These are phyloP conservation scores for Babesia sp. DNA, from an alignment of 169 alveolate genomes.

Conservation along the genomic window DNA sequence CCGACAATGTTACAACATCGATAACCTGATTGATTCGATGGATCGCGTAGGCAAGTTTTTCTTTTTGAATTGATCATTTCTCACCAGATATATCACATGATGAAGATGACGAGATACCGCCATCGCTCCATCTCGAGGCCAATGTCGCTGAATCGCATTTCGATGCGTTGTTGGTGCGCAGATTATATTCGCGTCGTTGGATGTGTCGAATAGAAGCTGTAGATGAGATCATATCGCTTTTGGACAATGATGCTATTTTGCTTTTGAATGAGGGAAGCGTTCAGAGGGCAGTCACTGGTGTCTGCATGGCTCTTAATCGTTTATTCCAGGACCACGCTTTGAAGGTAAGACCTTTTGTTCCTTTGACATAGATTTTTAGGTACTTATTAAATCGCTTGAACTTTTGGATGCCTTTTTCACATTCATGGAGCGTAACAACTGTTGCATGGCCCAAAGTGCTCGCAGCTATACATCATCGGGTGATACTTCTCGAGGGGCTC, in stretches of 20 bases:
- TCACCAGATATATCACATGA: not conserved
- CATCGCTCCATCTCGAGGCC: constrained; percentile 13
- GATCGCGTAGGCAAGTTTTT: constrained; percentile 13
- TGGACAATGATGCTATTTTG: constrained; percentile 2
- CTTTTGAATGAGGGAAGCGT: constrained; percentile 1
- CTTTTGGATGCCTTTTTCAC: constrained; percentile 29
- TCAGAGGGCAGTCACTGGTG: constrained; percentile 18
- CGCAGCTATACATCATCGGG: not conserved
- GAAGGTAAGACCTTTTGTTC: not conserved
- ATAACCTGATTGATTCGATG: not conserved
- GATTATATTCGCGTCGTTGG: constrained; percentile 19
- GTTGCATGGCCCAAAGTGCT: not conserved
- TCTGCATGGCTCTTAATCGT: not conserved
- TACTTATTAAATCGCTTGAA: constrained; percentile 22
- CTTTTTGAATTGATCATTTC: not conserved
- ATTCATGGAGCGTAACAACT: constrained; percentile 28
- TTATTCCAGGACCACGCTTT: constrained; percentile 38
- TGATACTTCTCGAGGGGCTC: not conserved
- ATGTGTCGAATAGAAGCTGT: constrained; percentile 19
- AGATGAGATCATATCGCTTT: constrained; percentile 2
- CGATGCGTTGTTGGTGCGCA: not conserved
- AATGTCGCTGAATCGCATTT: constrained; percentile 4
- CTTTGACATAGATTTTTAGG: not conserved
- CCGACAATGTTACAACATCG: constrained; percentile 14
- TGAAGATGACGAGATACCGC: constrained; percentile 21